A percentile compares a stretch with the other conserved stretches of the same genome.
Conservation (phyloP, 2,329 filamentous ascomycete genomes). For the Sporothrix humicola region DNA sequence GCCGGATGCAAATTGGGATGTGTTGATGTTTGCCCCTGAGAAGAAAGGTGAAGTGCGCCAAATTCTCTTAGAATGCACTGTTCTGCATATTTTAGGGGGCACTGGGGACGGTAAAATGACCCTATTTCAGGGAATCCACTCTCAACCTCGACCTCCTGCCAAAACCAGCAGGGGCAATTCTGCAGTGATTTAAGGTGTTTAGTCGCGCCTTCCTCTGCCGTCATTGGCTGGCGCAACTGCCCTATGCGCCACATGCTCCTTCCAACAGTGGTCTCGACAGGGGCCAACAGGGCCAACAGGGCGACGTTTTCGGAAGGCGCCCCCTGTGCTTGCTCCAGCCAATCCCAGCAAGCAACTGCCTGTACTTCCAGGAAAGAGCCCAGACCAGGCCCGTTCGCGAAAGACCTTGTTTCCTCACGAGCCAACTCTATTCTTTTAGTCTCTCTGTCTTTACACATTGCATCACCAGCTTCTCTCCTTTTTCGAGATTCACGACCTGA, state of each 20-base stretch:
- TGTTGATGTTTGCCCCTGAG: constrained; percentile 15
- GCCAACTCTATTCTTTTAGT: neutral
- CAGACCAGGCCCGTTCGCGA: neutral
- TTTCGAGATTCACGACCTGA: neutral
- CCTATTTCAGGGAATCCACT: constrained; percentile 19
- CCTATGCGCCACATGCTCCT: constrained; percentile 17
- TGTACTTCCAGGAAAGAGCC: neutral
- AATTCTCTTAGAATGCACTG: neutral
- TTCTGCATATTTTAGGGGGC: constrained; percentile 6
- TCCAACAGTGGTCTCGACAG: neutral
- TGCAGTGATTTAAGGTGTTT: neutral
- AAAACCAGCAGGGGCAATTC: neutral
- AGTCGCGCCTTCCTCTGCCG: neutral
- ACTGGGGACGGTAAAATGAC: constrained; percentile 8
- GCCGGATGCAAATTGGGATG: constrained; percentile 24
- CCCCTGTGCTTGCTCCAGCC: neutral
- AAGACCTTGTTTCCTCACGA: constrained; percentile 8
- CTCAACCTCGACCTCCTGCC: neutral
- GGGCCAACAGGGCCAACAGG: neutral
- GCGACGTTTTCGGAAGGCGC: constrained; percentile 22
- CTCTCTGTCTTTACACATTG: neutral
- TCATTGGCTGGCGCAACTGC: constrained; percentile 17
- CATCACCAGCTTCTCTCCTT: constrained; percentile 11
- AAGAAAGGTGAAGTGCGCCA: neutral
- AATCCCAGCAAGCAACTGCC: neutral